phyloP scores from a whole-genome alignment of 2,329 filamentous ascomycete species.

The Epichloe gansuensis region DNA sequence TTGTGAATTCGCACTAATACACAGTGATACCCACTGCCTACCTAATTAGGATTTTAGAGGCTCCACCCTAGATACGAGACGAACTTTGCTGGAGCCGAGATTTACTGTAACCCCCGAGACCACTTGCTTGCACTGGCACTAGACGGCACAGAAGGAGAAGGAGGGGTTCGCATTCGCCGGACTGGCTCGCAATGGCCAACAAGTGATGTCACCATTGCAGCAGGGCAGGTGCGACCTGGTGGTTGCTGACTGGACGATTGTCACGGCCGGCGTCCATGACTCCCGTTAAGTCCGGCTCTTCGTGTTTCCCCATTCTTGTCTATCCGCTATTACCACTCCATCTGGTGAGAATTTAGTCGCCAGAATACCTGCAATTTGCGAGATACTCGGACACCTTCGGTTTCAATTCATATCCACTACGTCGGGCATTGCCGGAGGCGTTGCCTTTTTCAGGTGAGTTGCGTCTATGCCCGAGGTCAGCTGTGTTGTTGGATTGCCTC shows the following conservation, averaged over 20 bases:
- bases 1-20: no score
- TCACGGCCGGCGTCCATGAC: not conserved
- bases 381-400: not conserved
- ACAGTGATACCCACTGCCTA: no score
- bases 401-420: not conserved
- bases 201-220: no score
- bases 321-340: not conserved
- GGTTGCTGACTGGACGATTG: not conserved
- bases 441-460: slow-evolving; percentile 1
- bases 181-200: no score
- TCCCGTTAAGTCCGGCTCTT: not conserved
- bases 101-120: no score
- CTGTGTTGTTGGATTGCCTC: not conserved
- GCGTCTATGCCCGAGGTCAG: not conserved
- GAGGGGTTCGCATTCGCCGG: no score
- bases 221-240: no score
- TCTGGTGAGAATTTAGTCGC: not conserved
- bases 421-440: not conserved
- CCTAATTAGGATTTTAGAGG: no score
- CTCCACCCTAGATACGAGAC: no score
- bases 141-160: no score
- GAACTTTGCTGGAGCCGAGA: no score
- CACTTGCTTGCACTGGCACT: no score
- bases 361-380: not conserved
- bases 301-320: not conserved